Evolutionary conservation across 176 grass and related monocot genomes (phyloP), one percentile per base, ranked within the genome.

Genomic region (Avena eriantha): DNA sequence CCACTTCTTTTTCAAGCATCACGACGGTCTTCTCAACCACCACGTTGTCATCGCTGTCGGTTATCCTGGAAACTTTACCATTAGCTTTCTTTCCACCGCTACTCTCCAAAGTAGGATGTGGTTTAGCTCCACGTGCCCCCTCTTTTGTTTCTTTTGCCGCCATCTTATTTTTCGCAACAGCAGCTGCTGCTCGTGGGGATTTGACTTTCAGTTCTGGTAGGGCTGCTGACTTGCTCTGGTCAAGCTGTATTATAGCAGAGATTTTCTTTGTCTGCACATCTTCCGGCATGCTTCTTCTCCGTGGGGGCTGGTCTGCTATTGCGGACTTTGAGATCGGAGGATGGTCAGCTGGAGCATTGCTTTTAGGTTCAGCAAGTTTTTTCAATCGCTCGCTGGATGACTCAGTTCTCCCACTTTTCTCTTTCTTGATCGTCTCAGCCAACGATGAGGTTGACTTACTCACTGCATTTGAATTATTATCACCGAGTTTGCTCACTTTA

Each of bases 211-310:
- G 66, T 82, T 93, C 97, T 51, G 94, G 94, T 66, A 98, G 76
- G 70, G 90, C 86, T 87, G 92, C 90, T 82, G 90, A 93, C 87
- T 96, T 98, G 60, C 58, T 98, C 87, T 98, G 78, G 81, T 98
- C 97, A 41, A 98, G 91, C 77, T 98, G 94, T 87, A 94, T 57
- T 79, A 98, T 98, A 76, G 92, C 93, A 33, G 93, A 92, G 64
- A 98, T 88, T 90, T 93, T 98, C 84, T 93, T 94, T 73, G 63
- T 96, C 16, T 89, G 87, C 18, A 65, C 71, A 70, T 94, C 90
- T 43, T 88, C 92, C 5, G 88, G 83, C 65, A 77, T 73, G 87
- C 79, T 74, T 90, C 63, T 91, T 79, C 86, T 91, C 55, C 83
- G 63, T 81, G 23, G 47, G 49, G 29, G 29, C 29, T 89, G 85